phyloP scores from a whole-genome alignment of 371 early-diverging fungal species.

The Mortierella sp. region DNA sequence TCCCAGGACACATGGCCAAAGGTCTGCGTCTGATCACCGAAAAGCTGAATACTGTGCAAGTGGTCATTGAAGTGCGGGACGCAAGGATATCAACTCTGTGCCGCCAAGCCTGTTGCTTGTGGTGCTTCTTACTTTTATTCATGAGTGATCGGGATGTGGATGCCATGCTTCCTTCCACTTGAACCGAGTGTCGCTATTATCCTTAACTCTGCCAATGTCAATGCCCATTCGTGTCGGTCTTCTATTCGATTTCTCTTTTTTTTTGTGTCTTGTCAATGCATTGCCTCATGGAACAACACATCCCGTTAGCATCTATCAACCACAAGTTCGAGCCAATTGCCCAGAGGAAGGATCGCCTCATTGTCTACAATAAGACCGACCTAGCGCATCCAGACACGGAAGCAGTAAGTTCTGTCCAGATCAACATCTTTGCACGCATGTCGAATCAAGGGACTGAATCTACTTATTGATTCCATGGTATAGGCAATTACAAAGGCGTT shows the following conservation, averaged over 20 bases:
- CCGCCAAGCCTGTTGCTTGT: not conserved
- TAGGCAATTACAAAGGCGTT: conserved; percentile 63
- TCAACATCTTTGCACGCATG: too few species aligned
- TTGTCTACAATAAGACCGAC: conserved; percentile 95
- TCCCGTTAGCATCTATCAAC: conserved; percentile 92
- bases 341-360: conserved; percentile 71
- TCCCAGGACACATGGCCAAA: conserved; percentile 94
- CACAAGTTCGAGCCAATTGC: conserved; percentile 82
- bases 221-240: not conserved
- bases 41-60: conserved; percentile 79
- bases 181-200: conserved; percentile 9
- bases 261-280: not conserved
- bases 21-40: conserved; percentile 82
- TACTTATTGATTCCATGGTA: too few species aligned
- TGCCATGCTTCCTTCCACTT: conserved; percentile 1
- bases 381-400: conserved; percentile 73
- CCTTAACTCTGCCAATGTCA: conserved; percentile 37
- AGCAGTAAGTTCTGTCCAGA: conserved; percentile 28
- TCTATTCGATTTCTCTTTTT: conserved; percentile 5
- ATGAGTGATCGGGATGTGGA: not conserved
- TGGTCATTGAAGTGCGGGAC: conserved; percentile 94
- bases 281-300: conserved; percentile 56
- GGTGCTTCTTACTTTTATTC: not conserved
- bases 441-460: too few species aligned
- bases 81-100: conserved; percentile 64